Evolutionary conservation across 2,329 filamentous ascomycete genomes (phyloP), one percentile per base, ranked within the genome.

Genomic region (Exophiala xenobiotica): DNA sequence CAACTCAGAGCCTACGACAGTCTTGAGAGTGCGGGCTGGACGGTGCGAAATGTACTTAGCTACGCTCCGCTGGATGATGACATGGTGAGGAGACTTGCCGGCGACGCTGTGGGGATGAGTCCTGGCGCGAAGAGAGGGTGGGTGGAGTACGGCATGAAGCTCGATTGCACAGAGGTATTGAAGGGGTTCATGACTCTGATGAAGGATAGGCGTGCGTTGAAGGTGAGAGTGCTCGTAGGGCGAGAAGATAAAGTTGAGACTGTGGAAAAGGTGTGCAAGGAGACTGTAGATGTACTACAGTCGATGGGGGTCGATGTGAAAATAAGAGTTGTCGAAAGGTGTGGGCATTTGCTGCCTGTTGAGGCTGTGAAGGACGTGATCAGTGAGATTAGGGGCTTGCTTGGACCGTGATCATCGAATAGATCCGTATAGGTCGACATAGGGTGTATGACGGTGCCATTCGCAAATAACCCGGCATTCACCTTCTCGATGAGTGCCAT

Each of bases 1-100:
- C 46, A 49, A 27, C 12, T 49, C 9, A 22, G 29, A 19, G 46
- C 46, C 4, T 49, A 49, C 19, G 11, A 42, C 16, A 43, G 24
- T 7, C 14, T 49, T 19, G 46, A 49, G n/a, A 49, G 35, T 35
- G 46, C 46, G 23, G 19, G 22, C 9, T 49, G 35, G 35, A 49
- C 46, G 1, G 31, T 44, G 39, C 16, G 19, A 39, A 49, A 44
- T 26, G 27, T 49, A 6, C 46, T 49, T 20, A 42, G 16, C 5
- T 24, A 27, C 20, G 27, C 29, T 4, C 6, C 14, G 6, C 29
- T 47, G 35, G 3, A 18, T 4, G 22, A 43, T n/a, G 8, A 43
- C 5, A 18, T 24, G 12, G 12, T 37, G 20, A 4, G 12, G n/a
- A 8, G 8, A 9, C 18, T 49, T 4, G 38, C 37, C 2, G 2